phyloP scores from a whole-genome alignment of 257 asterid species.

The Misopates orontium region DNA sequence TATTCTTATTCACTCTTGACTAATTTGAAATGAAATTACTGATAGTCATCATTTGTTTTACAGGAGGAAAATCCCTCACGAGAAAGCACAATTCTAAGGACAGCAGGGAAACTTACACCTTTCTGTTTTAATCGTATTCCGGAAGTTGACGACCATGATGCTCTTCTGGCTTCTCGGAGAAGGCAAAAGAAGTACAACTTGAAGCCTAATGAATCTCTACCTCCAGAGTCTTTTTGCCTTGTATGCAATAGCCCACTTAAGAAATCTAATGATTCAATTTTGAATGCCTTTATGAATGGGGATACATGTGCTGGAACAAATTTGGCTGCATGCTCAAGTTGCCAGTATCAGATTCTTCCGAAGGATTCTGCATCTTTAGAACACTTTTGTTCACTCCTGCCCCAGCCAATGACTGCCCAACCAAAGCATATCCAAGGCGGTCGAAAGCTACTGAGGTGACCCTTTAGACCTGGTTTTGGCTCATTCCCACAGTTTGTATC shows the following conservation, averaged over 20 bases:
- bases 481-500: background rate
- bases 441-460: constrained; percentile 53
- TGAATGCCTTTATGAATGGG: constrained; percentile 29
- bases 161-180: constrained; percentile 62
- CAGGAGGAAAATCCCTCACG: constrained; percentile 96
- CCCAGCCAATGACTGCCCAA: constrained; percentile 44
- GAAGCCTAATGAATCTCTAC: constrained; percentile 57
- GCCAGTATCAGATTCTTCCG: constrained; percentile 90
- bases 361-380: constrained; percentile 54
- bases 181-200: constrained; percentile 85
- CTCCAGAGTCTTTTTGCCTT: constrained; percentile 68
- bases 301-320: constrained; percentile 32
- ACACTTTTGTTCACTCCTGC: constrained; percentile 61
- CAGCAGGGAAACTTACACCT: constrained; percentile 93
- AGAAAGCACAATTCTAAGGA: constrained; percentile 88
- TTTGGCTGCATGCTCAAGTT: constrained; percentile 60
- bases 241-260: constrained; percentile 83
- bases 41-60: constrained; percentile 11
- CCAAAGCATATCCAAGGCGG: constrained; percentile 31
- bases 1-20: background rate
- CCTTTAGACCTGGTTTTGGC: background rate
- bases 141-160: constrained; percentile 48
- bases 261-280: constrained; percentile 33
- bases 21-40: background rate
- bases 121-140: constrained; percentile 75